A percentile compares a stretch with the other conserved stretches of the same genome.
phyloP scores from a whole-genome alignment of 192 early-diverging fungal species.

The Cladochytrium replicatum region DNA sequence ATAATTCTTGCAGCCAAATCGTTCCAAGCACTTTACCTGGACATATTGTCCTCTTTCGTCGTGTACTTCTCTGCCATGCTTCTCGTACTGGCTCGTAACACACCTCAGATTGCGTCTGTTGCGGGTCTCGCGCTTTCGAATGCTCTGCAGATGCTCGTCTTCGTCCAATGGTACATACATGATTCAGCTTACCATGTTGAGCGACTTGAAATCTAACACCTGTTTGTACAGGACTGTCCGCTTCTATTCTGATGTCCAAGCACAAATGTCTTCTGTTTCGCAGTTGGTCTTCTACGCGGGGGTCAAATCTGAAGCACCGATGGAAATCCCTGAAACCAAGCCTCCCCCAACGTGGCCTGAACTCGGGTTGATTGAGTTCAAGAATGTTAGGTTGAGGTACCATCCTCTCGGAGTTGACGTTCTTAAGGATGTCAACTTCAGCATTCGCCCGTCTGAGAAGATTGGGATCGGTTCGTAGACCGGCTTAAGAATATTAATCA shows the following conservation, averaged over 20 bases:
- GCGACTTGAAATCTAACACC: too few species aligned
- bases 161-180: slow-evolving; percentile 43
- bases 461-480: slow-evolving; percentile 84
- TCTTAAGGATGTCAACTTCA: slow-evolving; percentile 65
- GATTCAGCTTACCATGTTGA: too few species aligned
- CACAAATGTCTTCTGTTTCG: slow-evolving; percentile 50
- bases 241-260: slow-evolving; percentile 44
- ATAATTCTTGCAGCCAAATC: slow-evolving; percentile 22
- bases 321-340: slow-evolving; percentile 35
- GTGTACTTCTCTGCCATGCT: slow-evolving; percentile 48
- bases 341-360: slow-evolving; percentile 10
- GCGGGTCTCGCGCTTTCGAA: slow-evolving; percentile 55
- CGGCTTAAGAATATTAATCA: slow-evolving; percentile 10
- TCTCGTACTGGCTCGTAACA: slow-evolving; percentile 29
- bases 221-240: slow-evolving; percentile 43
- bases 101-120: slow-evolving; percentile 26
- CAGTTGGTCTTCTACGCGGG: slow-evolving; percentile 44
- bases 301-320: slow-evolving; percentile 32
- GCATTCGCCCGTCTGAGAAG: slow-evolving; percentile 60
- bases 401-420: slow-evolving; percentile 54
- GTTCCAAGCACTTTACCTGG: slow-evolving; percentile 46
- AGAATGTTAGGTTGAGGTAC: slow-evolving; percentile 56
- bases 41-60: slow-evolving; percentile 43
- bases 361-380: slow-evolving; percentile 44
- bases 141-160: slow-evolving; percentile 55